Evolutionary conservation across 768 basidiomycete genomes (phyloP).

Genomic region (Tricholoma saponaceum): DNA sequence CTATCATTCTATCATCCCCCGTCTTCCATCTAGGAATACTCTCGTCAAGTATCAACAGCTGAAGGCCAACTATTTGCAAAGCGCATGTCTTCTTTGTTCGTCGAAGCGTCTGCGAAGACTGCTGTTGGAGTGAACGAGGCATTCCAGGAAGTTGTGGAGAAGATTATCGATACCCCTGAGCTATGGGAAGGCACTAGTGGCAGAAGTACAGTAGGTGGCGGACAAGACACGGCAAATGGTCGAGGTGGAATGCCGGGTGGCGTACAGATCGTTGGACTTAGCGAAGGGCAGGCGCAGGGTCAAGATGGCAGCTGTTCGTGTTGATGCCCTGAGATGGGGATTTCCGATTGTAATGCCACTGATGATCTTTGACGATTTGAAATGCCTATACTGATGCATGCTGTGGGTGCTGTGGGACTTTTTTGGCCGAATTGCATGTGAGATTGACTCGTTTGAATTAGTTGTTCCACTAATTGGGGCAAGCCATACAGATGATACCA

Average conservation of each 20-base stretch:
- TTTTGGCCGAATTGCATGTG: background rate
- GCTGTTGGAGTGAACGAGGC: slow-evolving; percentile 77
- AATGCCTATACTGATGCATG: background rate
- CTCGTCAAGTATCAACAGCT: slow-evolving; percentile 74
- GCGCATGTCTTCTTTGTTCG: slow-evolving; percentile 79
- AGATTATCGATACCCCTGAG: slow-evolving; percentile 80
- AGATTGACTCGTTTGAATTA: background rate
- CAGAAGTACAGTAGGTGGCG: slow-evolving; percentile 5
- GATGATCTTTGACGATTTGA: background rate
- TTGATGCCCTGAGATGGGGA: slow-evolving; percentile 8
- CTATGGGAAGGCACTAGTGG: slow-evolving; percentile 53
- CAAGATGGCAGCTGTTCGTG: slow-evolving; percentile 26
- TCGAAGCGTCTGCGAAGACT: slow-evolving; percentile 94
- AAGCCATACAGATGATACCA: slow-evolving; percentile 1
- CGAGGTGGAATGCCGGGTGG: slow-evolving; percentile 48
- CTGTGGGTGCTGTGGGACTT: background rate
- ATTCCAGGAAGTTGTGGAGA: slow-evolving; percentile 68
- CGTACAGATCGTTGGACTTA: slow-evolving; percentile 39
- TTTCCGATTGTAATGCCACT: background rate
- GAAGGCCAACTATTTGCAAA: slow-evolving; percentile 81
- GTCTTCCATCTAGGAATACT: slow-evolving; percentile 63
- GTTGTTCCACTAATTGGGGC: background rate
- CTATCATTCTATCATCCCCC: background rate
- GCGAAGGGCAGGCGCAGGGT: slow-evolving; percentile 17
- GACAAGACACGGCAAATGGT: slow-evolving; percentile 33